These are phyloP conservation scores for Penicillium cataractarum DNA, from an alignment of 495 filamentous ascomycete species.

Conservation along the genomic window DNA sequence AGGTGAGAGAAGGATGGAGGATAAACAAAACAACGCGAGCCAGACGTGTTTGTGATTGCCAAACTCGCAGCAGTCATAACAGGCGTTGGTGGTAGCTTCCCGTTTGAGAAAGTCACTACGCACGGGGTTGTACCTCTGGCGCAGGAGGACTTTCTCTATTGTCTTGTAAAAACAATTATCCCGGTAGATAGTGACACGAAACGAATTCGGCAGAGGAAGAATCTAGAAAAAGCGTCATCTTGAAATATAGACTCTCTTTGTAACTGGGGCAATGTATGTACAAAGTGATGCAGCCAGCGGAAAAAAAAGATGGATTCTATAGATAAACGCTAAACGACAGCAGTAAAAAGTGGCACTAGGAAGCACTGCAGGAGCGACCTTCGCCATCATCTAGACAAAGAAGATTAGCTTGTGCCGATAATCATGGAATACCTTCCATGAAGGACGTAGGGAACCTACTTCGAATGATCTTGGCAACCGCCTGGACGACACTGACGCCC, in stretches of 20 bases:
- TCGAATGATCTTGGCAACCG: constrained; percentile 64
- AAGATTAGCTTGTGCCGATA: background rate
- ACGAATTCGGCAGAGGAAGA: too few species aligned
- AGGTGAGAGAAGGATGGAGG: background rate
- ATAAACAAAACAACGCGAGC: background rate
- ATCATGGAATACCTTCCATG: background rate
- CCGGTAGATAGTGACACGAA: too few species aligned
- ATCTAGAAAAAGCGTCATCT: background rate
- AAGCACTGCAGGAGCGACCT: constrained; percentile 4
- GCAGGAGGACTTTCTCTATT: background rate
- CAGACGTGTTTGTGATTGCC: background rate
- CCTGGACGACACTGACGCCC: constrained; percentile 78
- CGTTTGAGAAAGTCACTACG: background rate
- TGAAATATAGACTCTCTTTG: background rate
- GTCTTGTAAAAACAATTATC: too few species aligned
- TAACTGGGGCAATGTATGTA: background rate
- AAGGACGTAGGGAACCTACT: constrained; percentile 35
- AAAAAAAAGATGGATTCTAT: background rate
- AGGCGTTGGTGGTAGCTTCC: background rate
- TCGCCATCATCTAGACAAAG: constrained; percentile 3
- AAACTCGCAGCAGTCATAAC: background rate
- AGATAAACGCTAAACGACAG: background rate
- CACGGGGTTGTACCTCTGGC: background rate
- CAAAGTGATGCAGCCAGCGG: background rate
- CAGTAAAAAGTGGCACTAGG: background rate